Percentiles rank a stretch among this genome's conserved stretches.
phyloP scores from a whole-genome alignment of 2,329 filamentous ascomycete species.

The Clarireedia sp. region DNA sequence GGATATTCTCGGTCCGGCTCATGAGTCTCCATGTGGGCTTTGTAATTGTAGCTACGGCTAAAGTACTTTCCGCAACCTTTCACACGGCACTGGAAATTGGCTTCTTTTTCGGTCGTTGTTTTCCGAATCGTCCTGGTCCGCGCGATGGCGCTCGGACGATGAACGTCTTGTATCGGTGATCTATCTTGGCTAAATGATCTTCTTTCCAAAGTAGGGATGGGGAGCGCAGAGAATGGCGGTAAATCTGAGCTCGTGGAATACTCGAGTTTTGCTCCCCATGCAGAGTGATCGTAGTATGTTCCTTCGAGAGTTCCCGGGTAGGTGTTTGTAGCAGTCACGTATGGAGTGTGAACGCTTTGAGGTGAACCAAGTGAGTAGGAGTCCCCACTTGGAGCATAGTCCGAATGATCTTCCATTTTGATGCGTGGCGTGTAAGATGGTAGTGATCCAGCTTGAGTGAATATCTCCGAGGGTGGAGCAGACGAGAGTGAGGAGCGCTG shows the following conservation, averaged over 20 bases:
- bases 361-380: constrained; percentile 24
- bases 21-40: constrained; percentile 78
- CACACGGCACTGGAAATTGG: constrained; percentile 61
- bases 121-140: constrained; percentile 36
- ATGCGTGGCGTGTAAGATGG: constrained; percentile 26
- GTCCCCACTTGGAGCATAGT: constrained; percentile 21
- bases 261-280: constrained; percentile 23
- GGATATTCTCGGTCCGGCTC: constrained; percentile 65
- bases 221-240: constrained; percentile 23
- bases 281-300: constrained; percentile 23
- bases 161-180: constrained; percentile 13
- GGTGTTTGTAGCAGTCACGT: constrained; percentile 18
- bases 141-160: constrained; percentile 18
- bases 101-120: constrained; percentile 58
- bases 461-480: constrained; percentile 27
- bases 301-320: constrained; percentile 26
- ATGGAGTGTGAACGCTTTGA: constrained; percentile 17
- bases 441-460: constrained; percentile 25
- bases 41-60: constrained; percentile 78
- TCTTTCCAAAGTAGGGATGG: constrained; percentile 23
- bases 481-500: constrained; percentile 30
- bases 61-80: constrained; percentile 71
- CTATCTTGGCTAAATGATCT: constrained; percentile 23
- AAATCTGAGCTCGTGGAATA: constrained; percentile 21
- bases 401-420: constrained; percentile 29